Base-by-base conservation (phyloP, 495 filamentous ascomycete species). In the Aspergillus ostianus region DNA sequence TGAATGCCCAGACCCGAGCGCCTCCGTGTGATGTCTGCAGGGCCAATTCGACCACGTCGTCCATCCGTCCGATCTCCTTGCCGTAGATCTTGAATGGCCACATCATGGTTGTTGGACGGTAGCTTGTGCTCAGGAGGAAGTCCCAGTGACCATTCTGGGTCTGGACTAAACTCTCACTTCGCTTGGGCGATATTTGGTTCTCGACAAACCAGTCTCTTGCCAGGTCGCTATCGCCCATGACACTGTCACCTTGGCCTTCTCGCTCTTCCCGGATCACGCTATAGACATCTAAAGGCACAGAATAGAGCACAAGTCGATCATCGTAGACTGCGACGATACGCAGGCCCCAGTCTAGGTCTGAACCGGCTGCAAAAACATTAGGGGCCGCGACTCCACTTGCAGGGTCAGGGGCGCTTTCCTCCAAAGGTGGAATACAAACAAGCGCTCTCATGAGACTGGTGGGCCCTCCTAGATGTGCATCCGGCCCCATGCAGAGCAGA, bases 401-500 rank as follows among this genome's bases (percentile, higher is more conserved):
- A 64, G 73, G 3, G 55, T 77, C 32, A 62, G 73, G 20, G 51
- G 61, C 66, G 12, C 74, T 71, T 51, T 70, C 63, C 6, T 56
- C 52, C 32, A 71, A 78, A 17, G 73, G 72, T 0, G 71, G 73
- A 36, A 74, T 57, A 49, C 75, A 77, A 51, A 81, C 70, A 21
- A 78, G 70, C 0, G 74, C 74, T 21, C 75, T 69, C 0, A 70
- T 74, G 8, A 85, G 68, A 63, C 79, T 83, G 9, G 80, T 77
- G 15, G 74, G 73, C 15, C 80, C 78, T 17, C 81, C 84, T 21
- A 84, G 71, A n/a, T 85, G 87, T 1, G 85, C 77, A 70, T 90
- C 86, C 55, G 80, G 83, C 4, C 89, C 88, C 4, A 92, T 75
- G 62, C 83, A 89, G n/a, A 91, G 75, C 4, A 77, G 57, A 7